phyloP scores from a whole-genome alignment of 192 early-diverging fungal genomes.

The Umbelopsis sp. region DNA sequence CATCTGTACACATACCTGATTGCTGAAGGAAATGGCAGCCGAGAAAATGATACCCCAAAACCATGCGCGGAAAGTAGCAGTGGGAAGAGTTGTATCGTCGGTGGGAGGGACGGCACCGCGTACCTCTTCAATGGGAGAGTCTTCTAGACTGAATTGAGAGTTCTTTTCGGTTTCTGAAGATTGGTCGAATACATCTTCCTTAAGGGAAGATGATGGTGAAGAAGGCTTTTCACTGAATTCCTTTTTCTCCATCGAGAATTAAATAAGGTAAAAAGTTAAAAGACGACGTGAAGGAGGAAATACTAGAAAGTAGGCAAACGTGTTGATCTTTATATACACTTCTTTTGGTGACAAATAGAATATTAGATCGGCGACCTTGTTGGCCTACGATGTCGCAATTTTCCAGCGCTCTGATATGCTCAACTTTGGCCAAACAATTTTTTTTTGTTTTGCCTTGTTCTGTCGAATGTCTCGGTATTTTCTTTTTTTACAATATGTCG shows the following conservation, averaged over 20 bases:
- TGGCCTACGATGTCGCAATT: slow-evolving; percentile 2
- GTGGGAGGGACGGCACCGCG: slow-evolving; percentile 69
- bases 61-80: slow-evolving; percentile 75
- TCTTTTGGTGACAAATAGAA: not conserved
- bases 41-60: slow-evolving; percentile 74
- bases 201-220: not conserved
- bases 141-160: slow-evolving; percentile 25
- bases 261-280: not conserved
- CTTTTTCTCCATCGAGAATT: slow-evolving; percentile 2
- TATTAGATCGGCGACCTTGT: slow-evolving; percentile 9
- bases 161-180: slow-evolving; percentile 4
- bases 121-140: slow-evolving; percentile 74
- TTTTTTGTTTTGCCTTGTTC: no score
- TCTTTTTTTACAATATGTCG: no score
- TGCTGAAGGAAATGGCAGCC: slow-evolving; percentile 64
- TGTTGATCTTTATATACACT: not conserved
- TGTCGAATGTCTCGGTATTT: no score
- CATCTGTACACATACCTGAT: slow-evolving; percentile 47
- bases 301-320: not conserved
- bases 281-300: not conserved
- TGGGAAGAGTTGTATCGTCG: slow-evolving; percentile 67
- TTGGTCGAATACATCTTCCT: not conserved
- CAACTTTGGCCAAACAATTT: not conserved
- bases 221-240: not conserved
- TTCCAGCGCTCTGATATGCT: slow-evolving; percentile 6